Evolutionary conservation across 192 early-diverging fungal species (phyloP).

Genomic region (Backusella australiensis): DNA sequence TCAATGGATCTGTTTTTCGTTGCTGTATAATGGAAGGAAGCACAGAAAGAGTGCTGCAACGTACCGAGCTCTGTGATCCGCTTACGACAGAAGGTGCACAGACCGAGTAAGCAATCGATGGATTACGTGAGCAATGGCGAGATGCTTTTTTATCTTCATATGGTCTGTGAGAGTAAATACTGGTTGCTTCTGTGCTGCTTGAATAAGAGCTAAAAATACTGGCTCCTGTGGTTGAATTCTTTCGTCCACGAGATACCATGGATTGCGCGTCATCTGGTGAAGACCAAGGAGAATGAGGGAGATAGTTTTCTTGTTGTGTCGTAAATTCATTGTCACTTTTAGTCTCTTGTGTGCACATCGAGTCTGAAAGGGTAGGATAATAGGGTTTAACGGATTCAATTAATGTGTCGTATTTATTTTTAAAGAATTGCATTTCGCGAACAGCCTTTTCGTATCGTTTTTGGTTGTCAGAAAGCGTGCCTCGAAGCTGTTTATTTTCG

Average conservation of each 20-base stretch:
- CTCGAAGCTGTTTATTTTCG: constrained; percentile 10
- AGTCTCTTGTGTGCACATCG: not conserved
- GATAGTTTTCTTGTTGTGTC: not conserved
- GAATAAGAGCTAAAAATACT: constrained; percentile 2
- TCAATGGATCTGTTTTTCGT: constrained; percentile 20
- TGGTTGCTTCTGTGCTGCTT: constrained; percentile 1
- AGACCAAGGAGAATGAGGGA: not conserved
- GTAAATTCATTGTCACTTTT: not conserved
- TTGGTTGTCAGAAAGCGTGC: not conserved
- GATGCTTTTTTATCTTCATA: not conserved
- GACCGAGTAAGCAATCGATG: not conserved
- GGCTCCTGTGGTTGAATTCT: constrained; percentile 5
- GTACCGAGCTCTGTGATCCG: not conserved
- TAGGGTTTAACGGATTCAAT: constrained; percentile 9
- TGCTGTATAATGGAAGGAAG: constrained; percentile 12
- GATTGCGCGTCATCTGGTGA: not conserved
- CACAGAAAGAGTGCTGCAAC: not conserved
- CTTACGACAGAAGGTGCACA: not conserved
- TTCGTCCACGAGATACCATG: not conserved
- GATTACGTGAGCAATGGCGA: not conserved
- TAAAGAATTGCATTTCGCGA: constrained; percentile 36
- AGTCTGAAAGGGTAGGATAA: not conserved
- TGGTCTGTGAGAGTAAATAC: not conserved
- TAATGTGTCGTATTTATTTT: constrained; percentile 26
- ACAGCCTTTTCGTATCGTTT: constrained; percentile 31